A percentile compares a stretch with the other conserved stretches of the same genome.
These are phyloP conservation scores for Aquilaria agallochum DNA, from an alignment of 441 rosid genomes.

Conservation along the genomic window DNA sequence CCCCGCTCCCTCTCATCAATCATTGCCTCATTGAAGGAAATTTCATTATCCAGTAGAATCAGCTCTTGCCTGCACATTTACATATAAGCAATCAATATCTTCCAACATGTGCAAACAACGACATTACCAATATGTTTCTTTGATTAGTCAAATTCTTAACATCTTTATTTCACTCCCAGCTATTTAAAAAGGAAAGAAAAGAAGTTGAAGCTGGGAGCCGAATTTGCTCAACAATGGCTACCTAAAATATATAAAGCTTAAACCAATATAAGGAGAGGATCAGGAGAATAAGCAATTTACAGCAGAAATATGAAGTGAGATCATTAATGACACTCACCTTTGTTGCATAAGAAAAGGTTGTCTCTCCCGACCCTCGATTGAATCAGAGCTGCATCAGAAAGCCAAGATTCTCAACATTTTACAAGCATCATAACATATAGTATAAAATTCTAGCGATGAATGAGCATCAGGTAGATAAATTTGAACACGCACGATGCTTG, in stretches of 20 bases:
- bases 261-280: too few relatives aligned
- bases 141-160: not conserved
- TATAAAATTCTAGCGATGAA: not conserved
- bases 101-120: constrained; percentile 10
- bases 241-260: too few relatives aligned
- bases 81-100: not conserved
- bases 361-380: constrained; percentile 37
- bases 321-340: constrained; percentile 20
- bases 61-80: constrained; percentile 47
- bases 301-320: not conserved
- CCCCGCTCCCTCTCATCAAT: constrained; percentile 77
- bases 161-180: not conserved
- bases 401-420: constrained; percentile 1
- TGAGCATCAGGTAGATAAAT: not conserved
- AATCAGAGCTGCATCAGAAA: constrained; percentile 30
- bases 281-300: not conserved
- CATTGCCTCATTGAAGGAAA: constrained; percentile 65
- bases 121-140: not conserved
- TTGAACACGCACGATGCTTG: constrained; percentile 22
- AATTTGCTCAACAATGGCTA: too few relatives aligned
- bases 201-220: not conserved
- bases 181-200: not conserved
- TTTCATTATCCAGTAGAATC: constrained; percentile 56
- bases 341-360: constrained; percentile 51
- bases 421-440: not conserved